phyloP scores from a whole-genome alignment of 495 filamentous ascomycete species.

The Penicillium fimorum region DNA sequence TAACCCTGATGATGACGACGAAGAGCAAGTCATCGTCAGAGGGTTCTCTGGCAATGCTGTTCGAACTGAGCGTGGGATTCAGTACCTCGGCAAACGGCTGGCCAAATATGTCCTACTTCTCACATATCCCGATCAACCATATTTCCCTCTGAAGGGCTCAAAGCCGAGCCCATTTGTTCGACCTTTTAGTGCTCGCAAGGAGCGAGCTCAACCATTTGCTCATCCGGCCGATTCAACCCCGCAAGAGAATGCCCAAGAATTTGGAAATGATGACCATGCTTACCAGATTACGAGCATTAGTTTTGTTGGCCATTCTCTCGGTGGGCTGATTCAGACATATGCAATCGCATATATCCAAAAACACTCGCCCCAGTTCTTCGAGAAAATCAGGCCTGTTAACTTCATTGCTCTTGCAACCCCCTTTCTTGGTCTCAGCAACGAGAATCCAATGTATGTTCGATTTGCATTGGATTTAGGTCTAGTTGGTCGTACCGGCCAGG shows the following conservation, averaged over 20 bases:
- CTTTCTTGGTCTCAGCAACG: slow-evolving; percentile 90
- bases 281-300: slow-evolving; percentile 95
- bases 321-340: slow-evolving; percentile 89
- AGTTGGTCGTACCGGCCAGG: slow-evolving; percentile 91
- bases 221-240: slow-evolving; percentile 8
- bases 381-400: slow-evolving; percentile 82
- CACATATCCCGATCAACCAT: slow-evolving; percentile 91
- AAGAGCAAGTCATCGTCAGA: slow-evolving; percentile 90
- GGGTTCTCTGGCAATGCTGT: slow-evolving; percentile 88
- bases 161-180: slow-evolving; percentile 38
- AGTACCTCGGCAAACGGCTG: slow-evolving; percentile 91
- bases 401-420: slow-evolving; percentile 91
- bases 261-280: slow-evolving; percentile 47
- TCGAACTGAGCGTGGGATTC: slow-evolving; percentile 90
- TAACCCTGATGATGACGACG: slow-evolving; percentile 50
- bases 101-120: slow-evolving; percentile 87
- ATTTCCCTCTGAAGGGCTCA: slow-evolving; percentile 64
- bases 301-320: slow-evolving; percentile 91
- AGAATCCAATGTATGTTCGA: slow-evolving; percentile 95
- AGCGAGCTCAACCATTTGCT: slow-evolving; percentile 12
- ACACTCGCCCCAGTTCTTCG: slow-evolving; percentile 88
- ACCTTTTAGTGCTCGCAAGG: slow-evolving; percentile 33
- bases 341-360: slow-evolving; percentile 97
- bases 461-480: slow-evolving; percentile 96
- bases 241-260: slow-evolving; percentile 13